A percentile compares a stretch with the other conserved stretches of the same genome.
Conservation (phyloP, 1,139 yeast genomes). For the Suhomyces atakaporum region DNA sequence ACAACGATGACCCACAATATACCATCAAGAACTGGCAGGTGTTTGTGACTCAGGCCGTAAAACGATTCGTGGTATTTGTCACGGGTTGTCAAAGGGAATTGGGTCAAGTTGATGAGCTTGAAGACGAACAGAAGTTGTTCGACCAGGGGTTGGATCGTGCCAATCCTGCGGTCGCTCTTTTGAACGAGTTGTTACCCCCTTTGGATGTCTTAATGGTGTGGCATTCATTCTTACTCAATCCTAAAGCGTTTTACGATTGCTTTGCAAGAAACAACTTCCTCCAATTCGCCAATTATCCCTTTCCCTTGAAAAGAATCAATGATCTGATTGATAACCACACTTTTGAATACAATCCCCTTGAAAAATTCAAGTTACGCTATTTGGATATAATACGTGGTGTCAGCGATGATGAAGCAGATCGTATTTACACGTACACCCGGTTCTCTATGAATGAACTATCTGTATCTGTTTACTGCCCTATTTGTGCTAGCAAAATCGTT, state of each 20-base stretch:
- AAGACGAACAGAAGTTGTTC: conserved; percentile 9
- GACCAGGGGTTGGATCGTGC: conserved; percentile 4
- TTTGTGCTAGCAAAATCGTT: conserved; percentile 17
- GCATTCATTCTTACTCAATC: conserved; percentile 38
- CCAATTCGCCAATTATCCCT: conserved; percentile 25
- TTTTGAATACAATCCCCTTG: conserved; percentile 22
- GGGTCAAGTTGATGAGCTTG: neutral
- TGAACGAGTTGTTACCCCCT: conserved; percentile 28
- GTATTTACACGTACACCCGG: conserved; percentile 2
- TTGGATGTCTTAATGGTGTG: conserved; percentile 43
- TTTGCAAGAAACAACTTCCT: conserved; percentile 26
- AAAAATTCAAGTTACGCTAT: conserved; percentile 7
- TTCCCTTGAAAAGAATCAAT: conserved; percentile 28
- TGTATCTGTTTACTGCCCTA: conserved; percentile 21
- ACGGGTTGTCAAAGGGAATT: conserved; percentile 18
- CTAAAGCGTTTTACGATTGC: conserved; percentile 31
- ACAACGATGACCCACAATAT: conserved; percentile 3
- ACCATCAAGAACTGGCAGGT: conserved; percentile 30
- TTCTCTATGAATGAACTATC: conserved; percentile 10
- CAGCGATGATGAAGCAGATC: conserved; percentile 4
- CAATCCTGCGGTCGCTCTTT: conserved; percentile 3
- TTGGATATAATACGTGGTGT: conserved; percentile 8
- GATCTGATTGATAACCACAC: conserved; percentile 24
- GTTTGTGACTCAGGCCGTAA: conserved; percentile 31
- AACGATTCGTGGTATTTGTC: conserved; percentile 32